These are phyloP conservation scores for Nothophytophthora sp. DNA, from an alignment of 352 stramenopile species.

Conservation along the genomic window DNA sequence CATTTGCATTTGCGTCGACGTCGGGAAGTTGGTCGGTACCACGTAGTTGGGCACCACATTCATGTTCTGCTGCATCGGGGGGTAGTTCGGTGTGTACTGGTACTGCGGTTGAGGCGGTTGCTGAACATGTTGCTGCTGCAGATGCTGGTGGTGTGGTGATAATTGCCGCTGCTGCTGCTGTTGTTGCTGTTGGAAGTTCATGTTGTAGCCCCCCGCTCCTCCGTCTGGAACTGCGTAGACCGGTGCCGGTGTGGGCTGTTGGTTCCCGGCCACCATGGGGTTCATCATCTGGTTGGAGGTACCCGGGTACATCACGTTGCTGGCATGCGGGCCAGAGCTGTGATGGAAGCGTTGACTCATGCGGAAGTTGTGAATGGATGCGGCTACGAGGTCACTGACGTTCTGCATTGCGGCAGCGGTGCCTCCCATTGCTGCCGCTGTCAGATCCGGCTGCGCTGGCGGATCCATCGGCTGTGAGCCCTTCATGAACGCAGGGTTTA, in stretches of 20 bases:
- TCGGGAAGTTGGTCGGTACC: slow-evolving; percentile 35
- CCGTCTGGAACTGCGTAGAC: slow-evolving; percentile 53
- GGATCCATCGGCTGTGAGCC: slow-evolving; percentile 16
- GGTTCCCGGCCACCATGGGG: slow-evolving; percentile 11
- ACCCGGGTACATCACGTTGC: slow-evolving; percentile 26
- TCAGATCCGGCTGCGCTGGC: slow-evolving; percentile 21
- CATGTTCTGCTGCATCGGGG: slow-evolving; percentile 48
- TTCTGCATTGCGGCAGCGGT: slow-evolving; percentile 30
- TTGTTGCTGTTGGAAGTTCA: slow-evolving; percentile 32
- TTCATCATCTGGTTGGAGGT: slow-evolving; percentile 29
- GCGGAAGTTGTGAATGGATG: slow-evolving; percentile 76
- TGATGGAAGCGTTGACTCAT: slow-evolving; percentile 66
- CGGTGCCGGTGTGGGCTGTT: slow-evolving; percentile 22
- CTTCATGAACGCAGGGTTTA: slow-evolving; percentile 27
- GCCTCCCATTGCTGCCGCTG: slow-evolving; percentile 9
- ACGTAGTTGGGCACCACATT: slow-evolving; percentile 53
- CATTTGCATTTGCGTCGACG: slow-evolving; percentile 44
- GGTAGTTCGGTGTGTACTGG: slow-evolving; percentile 37
- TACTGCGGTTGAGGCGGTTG: slow-evolving; percentile 28
- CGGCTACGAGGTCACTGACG: slow-evolving; percentile 67
- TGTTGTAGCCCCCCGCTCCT: slow-evolving; percentile 27
- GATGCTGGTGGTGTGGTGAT: slow-evolving; percentile 18
- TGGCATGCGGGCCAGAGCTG: slow-evolving; percentile 16
- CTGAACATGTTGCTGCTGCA: slow-evolving; percentile 27
- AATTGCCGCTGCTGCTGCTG: slow-evolving; percentile 17